Evolutionary conservation across 2,329 filamentous ascomycete species (phyloP), one percentile per base, ranked within the genome.

Genomic region (Exophiala phaeomuriformis): DNA sequence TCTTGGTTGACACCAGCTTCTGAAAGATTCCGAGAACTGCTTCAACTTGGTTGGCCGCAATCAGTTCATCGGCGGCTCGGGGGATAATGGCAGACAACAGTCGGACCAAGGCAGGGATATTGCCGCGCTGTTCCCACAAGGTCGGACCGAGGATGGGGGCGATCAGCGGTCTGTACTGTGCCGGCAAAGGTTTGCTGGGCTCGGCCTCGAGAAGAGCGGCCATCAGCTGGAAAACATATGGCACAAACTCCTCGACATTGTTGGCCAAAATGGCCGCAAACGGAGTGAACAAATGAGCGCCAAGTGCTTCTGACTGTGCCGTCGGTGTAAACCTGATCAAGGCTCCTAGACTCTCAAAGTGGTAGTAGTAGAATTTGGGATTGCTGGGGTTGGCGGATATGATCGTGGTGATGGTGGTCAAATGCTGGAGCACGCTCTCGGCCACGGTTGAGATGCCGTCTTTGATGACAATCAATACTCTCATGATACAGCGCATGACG

Each of bases 401-500:
- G 62, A 95, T 84, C 64, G 86, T 86, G 46, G 90, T 95, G 64
- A 98, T 96, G 57, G 80, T 85, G 65, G 95, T 83, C 55, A 98
- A 80, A 68, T 94, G 90, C 49, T 82, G 80, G 49, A 97, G 74
- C n/a, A 95, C 82, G 61, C 79, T 80, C 62, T 95, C 88, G 4
- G 85, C 77, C 46, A 93, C 83, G 1, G 83, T 78, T 1, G 84
- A 72, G 9, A 91, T 82, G 30, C 83, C 86, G 45, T 95, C 90
- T 67, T 86, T 88, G 69, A 97, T 86, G 59, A 97, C 90, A 61
- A 98, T 90, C 56, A 98, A 77, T 8, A 98, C 91, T 64, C 93
- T 83, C 93, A 98, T 98, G 52, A 96, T 89, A 65, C 93, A 98
- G 64, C 90, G 88, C 90, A 98, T 97, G 66, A 98, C 71, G 69